Base-by-base conservation (phyloP, 805 yeast species). In the Saccharomycopsis fodiens region DNA sequence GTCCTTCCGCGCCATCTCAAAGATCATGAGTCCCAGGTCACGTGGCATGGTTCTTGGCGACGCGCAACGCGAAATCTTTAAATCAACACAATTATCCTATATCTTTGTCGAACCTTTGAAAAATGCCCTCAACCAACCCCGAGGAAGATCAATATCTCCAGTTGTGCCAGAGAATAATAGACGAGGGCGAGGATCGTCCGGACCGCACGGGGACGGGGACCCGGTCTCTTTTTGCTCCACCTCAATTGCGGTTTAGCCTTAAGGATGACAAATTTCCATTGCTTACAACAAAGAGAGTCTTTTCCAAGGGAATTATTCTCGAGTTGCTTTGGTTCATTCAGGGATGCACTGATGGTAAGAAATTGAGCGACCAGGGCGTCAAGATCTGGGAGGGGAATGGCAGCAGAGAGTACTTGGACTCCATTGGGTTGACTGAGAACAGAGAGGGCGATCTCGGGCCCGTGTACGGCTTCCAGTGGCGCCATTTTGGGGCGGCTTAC, bases 311-410 rank as follows among this genome's bases (percentile, higher is more conserved):
- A 7, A 87, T 93, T 37, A 75, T 91, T 29, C 79, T 86, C 53
- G 99, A 93, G 61, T 69, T 93, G 25, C 70, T 93, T 12, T 93
- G 99, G 99, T 93, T 93, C 59, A 74, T 93, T 6, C 70, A 78
- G 3, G 98, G 97, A 1, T 76, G 81, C 52, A 93, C 99, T 0
- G 94, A 91, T 60, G 94, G 93, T 31, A 83, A 82, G 53, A 70
- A 74, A 52, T 68, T 93, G 36, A 68, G 82, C 13, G 94, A 82
- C 2, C 75, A 82, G 54, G 96, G 95, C 30, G 94, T 93, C n/a
- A 89, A 79, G 59, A 93, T 93, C 46, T 93, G 99, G 99, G 98
- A 93, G 62, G 98, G 98, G 15, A 93, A 93, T 61, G 98, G 97
- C 8, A 85, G 95, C 31, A 72, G 97, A 50, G 96, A 87, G 62